These are phyloP conservation scores for Gastrodia elata DNA, from an alignment of 106 monocot genomes.

Conservation along the genomic window DNA sequence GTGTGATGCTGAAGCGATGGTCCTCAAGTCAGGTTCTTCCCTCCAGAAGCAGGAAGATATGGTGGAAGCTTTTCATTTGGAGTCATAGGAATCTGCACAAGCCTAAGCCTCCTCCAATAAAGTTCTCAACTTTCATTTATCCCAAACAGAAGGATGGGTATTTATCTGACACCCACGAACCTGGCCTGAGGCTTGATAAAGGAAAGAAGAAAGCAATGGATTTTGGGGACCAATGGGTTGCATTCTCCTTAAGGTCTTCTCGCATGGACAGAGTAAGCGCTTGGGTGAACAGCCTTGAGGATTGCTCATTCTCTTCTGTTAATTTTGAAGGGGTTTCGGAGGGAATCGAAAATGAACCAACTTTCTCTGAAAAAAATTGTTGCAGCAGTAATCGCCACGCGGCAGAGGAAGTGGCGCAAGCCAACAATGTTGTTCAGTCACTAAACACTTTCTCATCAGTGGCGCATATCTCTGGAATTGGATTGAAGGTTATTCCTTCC, in stretches of 20 bases:
- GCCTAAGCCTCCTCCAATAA: conserved; percentile 13
- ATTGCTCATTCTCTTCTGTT: conserved; percentile 10
- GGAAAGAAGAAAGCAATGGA: conserved; percentile 19
- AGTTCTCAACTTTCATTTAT: background rate
- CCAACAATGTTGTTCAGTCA: conserved; percentile 62
- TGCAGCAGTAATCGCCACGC: conserved; percentile 5
- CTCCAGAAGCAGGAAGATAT: conserved; percentile 75
- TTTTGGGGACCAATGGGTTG: conserved; percentile 42
- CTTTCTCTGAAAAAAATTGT: conserved; percentile 31
- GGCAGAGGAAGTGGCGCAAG: conserved; percentile 56
- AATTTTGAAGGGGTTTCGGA: conserved; percentile 12
- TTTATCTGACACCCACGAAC: conserved; percentile 56
- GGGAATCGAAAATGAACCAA: conserved; percentile 2
- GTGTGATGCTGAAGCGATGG: conserved; percentile 70
- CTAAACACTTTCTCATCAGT: conserved; percentile 52
- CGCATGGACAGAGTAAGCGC: conserved; percentile 62
- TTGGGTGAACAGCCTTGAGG: conserved; percentile 77
- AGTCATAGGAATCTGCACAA: conserved; percentile 78
- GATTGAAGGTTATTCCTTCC: conserved; percentile 56
- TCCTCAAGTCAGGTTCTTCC: conserved; percentile 85
- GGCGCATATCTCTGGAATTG: conserved; percentile 73
- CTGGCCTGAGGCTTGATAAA: conserved; percentile 3
- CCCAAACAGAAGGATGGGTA: conserved; percentile 49
- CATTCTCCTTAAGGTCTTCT: conserved; percentile 55
- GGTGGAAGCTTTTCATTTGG: conserved; percentile 92